Conservation (phyloP, 2,329 filamentous ascomycete genomes). For the Elsinoe arachidis region DNA sequence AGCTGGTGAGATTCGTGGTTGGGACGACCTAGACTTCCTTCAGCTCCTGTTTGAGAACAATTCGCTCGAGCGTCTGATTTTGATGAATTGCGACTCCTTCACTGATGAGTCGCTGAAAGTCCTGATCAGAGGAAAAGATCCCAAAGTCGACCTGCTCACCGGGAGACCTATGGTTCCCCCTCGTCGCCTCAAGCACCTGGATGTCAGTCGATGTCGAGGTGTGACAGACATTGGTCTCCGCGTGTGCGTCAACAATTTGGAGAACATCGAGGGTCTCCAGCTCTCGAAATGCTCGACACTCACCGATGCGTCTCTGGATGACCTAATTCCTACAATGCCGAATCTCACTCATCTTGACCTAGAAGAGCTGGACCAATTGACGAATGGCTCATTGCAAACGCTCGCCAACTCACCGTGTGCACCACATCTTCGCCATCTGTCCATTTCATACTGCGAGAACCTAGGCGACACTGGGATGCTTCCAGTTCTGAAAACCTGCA, state of each 20-base stretch:
- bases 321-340: conserved; percentile 66
- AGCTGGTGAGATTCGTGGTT: conserved; percentile 72
- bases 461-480: conserved; percentile 78
- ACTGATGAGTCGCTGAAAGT: conserved; percentile 64
- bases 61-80: conserved; percentile 68
- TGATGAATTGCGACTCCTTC: conserved; percentile 72
- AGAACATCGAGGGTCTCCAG: conserved; percentile 72
- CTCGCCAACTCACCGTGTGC: conserved; percentile 71
- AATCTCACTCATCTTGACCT: conserved; percentile 78
- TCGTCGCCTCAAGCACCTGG: conserved; percentile 71
- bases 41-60: conserved; percentile 70
- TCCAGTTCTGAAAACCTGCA: conserved; percentile 68
- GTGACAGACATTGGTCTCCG: conserved; percentile 67
- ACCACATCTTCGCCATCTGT: conserved; percentile 64
- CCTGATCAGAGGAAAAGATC: conserved; percentile 67
- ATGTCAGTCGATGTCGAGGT: conserved; percentile 68
- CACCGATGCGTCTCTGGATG: conserved; percentile 62
- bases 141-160: conserved; percentile 73
- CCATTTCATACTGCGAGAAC: conserved; percentile 81
- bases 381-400: conserved; percentile 64
- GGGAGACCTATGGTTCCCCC: conserved; percentile 66
- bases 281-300: conserved; percentile 69
- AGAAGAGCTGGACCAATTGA: conserved; percentile 72
- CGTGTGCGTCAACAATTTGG: conserved; percentile 63
- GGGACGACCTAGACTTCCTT: conserved; percentile 65